Evolutionary conservation across 2,329 filamentous ascomycete species (phyloP).

Genomic region (Tolypocladium nubicola): DNA sequence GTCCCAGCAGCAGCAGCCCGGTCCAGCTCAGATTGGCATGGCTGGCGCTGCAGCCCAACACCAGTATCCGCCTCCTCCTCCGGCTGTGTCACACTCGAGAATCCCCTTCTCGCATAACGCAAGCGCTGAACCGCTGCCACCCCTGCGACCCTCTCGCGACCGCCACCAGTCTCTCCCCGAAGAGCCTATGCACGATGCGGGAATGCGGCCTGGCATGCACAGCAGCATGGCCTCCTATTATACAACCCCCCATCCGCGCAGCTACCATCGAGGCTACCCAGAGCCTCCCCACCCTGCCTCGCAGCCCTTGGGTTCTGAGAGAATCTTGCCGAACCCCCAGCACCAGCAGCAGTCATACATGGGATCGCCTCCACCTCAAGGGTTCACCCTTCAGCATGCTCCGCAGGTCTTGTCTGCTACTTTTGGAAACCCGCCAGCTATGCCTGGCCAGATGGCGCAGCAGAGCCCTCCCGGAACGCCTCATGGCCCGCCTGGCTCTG

Average conservation of each 20-base stretch:
- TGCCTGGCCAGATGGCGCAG: constrained; percentile 20
- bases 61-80: constrained; percentile 14
- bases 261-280: constrained; percentile 20
- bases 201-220: constrained; percentile 17
- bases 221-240: constrained; percentile 19
- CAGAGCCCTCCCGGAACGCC: constrained; percentile 25
- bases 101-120: constrained; percentile 24
- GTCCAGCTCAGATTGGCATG: not conserved
- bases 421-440: constrained; percentile 19
- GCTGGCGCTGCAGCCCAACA: constrained; percentile 8
- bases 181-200: constrained; percentile 20
- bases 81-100: constrained; percentile 12
- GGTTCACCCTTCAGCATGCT: constrained; percentile 11
- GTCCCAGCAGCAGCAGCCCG: constrained; percentile 14
- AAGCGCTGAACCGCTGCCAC: constrained; percentile 25
- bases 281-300: constrained; percentile 18
- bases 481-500: constrained; percentile 17
- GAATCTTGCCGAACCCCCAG: constrained; percentile 22
- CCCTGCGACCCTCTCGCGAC: constrained; percentile 25
- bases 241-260: constrained; percentile 14
- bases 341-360: constrained; percentile 16
- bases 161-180: constrained; percentile 23
- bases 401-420: constrained; percentile 25
- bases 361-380: constrained; percentile 21
- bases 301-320: constrained; percentile 17